Conservation (phyloP, 1,284 basidiomycete genomes). For the Heterobasidion irregulare region DNA sequence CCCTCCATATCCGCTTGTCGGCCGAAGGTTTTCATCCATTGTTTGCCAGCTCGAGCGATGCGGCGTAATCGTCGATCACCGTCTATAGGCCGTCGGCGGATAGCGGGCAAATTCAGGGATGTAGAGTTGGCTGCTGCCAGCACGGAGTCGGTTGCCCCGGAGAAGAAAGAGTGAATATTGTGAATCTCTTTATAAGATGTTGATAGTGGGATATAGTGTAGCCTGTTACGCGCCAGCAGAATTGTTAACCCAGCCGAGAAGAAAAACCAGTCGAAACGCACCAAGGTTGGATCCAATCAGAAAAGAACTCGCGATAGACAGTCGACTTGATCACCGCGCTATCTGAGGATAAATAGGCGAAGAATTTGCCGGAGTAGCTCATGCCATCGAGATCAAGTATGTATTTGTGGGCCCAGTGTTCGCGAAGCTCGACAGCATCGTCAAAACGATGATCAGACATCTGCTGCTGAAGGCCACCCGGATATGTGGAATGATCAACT, state of each 20-base stretch:
- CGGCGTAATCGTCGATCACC: slow-evolving; percentile 70
- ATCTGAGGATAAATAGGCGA: slow-evolving; percentile 81
- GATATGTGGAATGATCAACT: slow-evolving; percentile 61
- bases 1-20: slow-evolving; percentile 87
- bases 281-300: slow-evolving; percentile 81
- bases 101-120: slow-evolving; percentile 16
- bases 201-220: slow-evolving; percentile 90
- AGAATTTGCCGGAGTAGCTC: slow-evolving; percentile 88
- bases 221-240: slow-evolving; percentile 37
- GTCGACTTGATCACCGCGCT: slow-evolving; percentile 86
- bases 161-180: slow-evolving; percentile 87
- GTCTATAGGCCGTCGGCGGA: slow-evolving; percentile 36
- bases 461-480: slow-evolving; percentile 74
- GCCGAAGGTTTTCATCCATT: slow-evolving; percentile 82
- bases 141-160: slow-evolving; percentile 63
- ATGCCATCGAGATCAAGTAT: slow-evolving; percentile 89
- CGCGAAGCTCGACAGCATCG: slow-evolving; percentile 72
- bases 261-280: slow-evolving; percentile 25
- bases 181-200: slow-evolving; percentile 84
- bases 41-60: slow-evolving; percentile 81
- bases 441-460: slow-evolving; percentile 66
- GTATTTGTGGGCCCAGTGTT: slow-evolving; percentile 91
- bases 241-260: background rate
- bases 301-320: slow-evolving; percentile 86
- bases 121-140: slow-evolving; percentile 49